Conservation (phyloP, 805 yeast species). For the Pichia kluyveri region DNA sequence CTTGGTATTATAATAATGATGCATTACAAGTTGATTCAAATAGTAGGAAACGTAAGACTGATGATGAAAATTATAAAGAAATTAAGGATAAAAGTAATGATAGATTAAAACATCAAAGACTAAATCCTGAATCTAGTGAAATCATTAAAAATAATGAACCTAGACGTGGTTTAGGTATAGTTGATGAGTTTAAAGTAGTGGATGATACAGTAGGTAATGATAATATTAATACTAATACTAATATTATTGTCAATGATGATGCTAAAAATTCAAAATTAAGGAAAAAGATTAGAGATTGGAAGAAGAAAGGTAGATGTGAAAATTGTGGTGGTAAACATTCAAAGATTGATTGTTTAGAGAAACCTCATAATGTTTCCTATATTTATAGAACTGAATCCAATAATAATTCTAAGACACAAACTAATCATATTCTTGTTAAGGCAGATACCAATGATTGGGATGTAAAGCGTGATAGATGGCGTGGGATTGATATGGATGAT, state of each 20-base stretch:
- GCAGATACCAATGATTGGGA: slow-evolving; percentile 45
- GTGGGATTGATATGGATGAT: slow-evolving; percentile 52
- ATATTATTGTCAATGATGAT: too few relatives aligned
- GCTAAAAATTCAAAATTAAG: slow-evolving; percentile 3
- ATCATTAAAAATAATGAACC: slow-evolving; percentile 41
- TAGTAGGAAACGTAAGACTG: slow-evolving; percentile 19
- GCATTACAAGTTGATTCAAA: slow-evolving; percentile 21
- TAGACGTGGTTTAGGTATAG: slow-evolving; percentile 46
- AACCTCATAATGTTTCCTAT: slow-evolving; percentile 37
- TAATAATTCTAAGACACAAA: slow-evolving; percentile 4
- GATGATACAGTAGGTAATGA: slow-evolving; percentile 5
- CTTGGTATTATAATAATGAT: slow-evolving; percentile 30
- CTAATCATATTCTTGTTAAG: slow-evolving; percentile 7
- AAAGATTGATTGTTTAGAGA: slow-evolving; percentile 48
- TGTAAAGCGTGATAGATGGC: slow-evolving; percentile 73
- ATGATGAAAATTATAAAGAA: slow-evolving; percentile 16
- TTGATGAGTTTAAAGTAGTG: slow-evolving; percentile 31
- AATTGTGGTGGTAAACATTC: slow-evolving; percentile 52
- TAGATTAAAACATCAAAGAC: slow-evolving; percentile 50
- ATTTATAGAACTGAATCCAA: slow-evolving; percentile 18
- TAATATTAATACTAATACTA: too few relatives aligned
- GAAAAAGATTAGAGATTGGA: slow-evolving; percentile 6
- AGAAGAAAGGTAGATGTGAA: slow-evolving; percentile 34
- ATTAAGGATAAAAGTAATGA: slow-evolving; percentile 26
- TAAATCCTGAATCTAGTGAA: slow-evolving; percentile 29